Evolutionary conservation across 1,284 basidiomycete species (phyloP).

Genomic region (Cutaneotrichosporon dermatis): DNA sequence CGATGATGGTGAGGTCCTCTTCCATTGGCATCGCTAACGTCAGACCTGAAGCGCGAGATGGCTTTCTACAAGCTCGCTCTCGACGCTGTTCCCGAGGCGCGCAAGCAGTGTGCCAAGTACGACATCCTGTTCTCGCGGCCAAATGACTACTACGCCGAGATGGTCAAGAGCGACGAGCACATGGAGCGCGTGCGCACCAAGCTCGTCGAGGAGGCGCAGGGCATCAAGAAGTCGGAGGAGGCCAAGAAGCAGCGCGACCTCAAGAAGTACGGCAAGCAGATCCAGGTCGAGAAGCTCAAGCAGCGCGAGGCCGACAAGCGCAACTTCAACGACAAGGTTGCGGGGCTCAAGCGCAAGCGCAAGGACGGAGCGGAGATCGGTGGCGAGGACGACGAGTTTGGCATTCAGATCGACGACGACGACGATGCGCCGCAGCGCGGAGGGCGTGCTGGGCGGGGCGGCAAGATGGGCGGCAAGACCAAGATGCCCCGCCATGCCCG

Average conservation of each 20-base stretch:
- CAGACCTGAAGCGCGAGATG: conserved; percentile 85
- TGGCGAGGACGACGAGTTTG: conserved; percentile 43
- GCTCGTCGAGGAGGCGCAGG: conserved; percentile 78
- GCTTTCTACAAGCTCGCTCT: conserved; percentile 97
- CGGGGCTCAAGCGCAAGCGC: conserved; percentile 81
- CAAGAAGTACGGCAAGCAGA: conserved; percentile 98
- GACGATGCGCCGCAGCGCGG: not conserved
- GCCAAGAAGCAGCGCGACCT: conserved; percentile 88
- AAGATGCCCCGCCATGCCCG: conserved; percentile 61
- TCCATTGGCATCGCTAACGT: not conserved
- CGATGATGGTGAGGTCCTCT: conserved; percentile 41
- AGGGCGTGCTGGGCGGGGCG: conserved; percentile 31
- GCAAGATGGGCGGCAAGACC: conserved; percentile 30
- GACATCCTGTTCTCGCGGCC: conserved; percentile 86
- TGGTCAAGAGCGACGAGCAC: conserved; percentile 96
- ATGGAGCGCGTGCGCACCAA: conserved; percentile 95
- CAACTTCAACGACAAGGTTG: conserved; percentile 75
- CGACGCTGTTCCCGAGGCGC: conserved; percentile 70
- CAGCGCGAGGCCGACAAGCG: conserved; percentile 73
- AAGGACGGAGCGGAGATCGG: conserved; percentile 76
- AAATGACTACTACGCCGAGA: conserved; percentile 94
- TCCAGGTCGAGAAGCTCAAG: conserved; percentile 78
- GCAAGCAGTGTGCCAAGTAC: conserved; percentile 64
- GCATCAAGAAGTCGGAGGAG: conserved; percentile 86
- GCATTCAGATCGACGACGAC: conserved; percentile 15